These are phyloP conservation scores for Fraxinus paxiana DNA, from an alignment of 305 asterid species.

Conservation along the genomic window DNA sequence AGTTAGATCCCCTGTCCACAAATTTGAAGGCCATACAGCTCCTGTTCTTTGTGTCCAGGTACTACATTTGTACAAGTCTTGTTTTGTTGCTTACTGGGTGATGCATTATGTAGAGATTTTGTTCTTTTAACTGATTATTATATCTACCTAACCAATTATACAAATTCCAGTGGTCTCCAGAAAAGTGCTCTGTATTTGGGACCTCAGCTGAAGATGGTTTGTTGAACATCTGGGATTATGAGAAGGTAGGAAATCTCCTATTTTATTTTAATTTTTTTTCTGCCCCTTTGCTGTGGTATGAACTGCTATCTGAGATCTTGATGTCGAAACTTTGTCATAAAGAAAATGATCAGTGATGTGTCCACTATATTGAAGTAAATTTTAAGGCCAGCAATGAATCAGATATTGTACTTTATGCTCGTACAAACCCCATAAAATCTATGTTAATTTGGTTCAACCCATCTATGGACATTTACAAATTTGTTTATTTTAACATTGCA, in stretches of 20 bases:
- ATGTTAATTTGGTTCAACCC: conserved; percentile 11
- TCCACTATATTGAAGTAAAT: background rate
- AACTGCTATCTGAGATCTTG: background rate
- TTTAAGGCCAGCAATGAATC: conserved; percentile 10
- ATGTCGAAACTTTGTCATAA: background rate
- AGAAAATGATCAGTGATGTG: conserved; percentile 5
- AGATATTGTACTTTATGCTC: background rate
- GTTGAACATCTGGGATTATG: conserved; percentile 88
- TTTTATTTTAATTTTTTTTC: background rate
- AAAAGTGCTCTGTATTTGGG: conserved; percentile 81
- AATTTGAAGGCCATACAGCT: conserved; percentile 76
- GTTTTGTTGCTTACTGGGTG: background rate
- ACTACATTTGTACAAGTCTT: conserved; percentile 17
- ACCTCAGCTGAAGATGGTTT: conserved; percentile 96
- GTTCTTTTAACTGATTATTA: background rate
- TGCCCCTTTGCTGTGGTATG: background rate
- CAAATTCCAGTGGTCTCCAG: conserved; percentile 83
- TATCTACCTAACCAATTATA: conserved; percentile 9
- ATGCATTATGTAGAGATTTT: conserved; percentile 9
- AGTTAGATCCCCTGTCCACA: conserved; percentile 61
- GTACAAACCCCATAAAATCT: background rate
- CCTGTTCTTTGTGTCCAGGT: conserved; percentile 98
- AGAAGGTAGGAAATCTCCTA: conserved; percentile 48
- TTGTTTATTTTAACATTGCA: conserved; percentile 24
- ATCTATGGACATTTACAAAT: background rate